phyloP scores from a whole-genome alignment of 345 rosid genomes.

The Pugionium dolabratum region DNA sequence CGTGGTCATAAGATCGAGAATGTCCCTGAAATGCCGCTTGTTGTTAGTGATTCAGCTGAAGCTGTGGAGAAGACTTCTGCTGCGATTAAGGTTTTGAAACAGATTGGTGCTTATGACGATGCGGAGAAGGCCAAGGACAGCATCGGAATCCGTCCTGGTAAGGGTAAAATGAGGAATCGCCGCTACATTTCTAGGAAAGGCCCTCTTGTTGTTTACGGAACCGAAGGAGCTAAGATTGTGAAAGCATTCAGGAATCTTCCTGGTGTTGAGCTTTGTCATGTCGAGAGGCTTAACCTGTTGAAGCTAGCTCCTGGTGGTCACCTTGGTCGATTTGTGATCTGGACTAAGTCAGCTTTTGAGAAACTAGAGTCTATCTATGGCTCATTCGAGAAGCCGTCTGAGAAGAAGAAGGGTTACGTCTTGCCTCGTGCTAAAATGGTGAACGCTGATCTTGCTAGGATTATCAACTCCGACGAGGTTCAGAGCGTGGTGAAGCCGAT shows the following conservation, averaged over 20 bases:
- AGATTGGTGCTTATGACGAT: conserved; percentile 82
- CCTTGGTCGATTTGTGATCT: conserved; percentile 84
- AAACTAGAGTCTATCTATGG: conserved; percentile 90
- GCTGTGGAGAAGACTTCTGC: conserved; percentile 75
- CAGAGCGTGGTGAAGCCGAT: conserved; percentile 89
- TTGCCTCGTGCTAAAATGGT: conserved; percentile 91
- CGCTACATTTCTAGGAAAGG: conserved; percentile 89
- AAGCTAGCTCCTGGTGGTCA: conserved; percentile 98
- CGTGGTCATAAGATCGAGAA: conserved; percentile 84
- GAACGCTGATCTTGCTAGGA: conserved; percentile 80
- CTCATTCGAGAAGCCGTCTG: conserved; percentile 72
- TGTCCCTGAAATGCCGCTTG: conserved; percentile 85
- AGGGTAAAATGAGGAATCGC: conserved; percentile 89
- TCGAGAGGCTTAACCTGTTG: conserved; percentile 75
- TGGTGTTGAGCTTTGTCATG: conserved; percentile 88
- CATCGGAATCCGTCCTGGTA: conserved; percentile 78
- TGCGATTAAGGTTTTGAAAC: conserved; percentile 79
- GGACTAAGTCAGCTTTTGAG: conserved; percentile 97
- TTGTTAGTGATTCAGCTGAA: conserved; percentile 72
- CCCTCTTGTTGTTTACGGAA: conserved; percentile 78
- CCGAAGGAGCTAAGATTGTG: conserved; percentile 81
- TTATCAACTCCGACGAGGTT: conserved; percentile 88
- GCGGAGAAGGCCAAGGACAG: conserved; percentile 93
- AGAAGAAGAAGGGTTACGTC: conserved; percentile 90
- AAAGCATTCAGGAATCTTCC: conserved; percentile 93